A percentile compares a stretch with the other conserved stretches of the same genome.
Conservation (phyloP, 208 protist genomes). For the Leptomonas pyrrhocoris region DNA sequence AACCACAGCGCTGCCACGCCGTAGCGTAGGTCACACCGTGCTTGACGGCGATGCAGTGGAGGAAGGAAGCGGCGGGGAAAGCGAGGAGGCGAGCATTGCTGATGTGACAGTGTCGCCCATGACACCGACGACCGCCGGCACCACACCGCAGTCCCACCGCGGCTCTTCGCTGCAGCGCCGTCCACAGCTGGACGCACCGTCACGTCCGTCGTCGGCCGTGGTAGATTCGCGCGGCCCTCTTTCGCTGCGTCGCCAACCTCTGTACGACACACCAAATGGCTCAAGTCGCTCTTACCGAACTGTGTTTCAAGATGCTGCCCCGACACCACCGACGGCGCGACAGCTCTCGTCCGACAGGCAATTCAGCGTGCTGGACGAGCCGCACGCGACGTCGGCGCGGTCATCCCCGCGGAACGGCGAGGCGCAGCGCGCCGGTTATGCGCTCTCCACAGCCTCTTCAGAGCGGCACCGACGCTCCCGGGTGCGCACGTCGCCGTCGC, state of each 20-base stretch:
- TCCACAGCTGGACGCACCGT: neutral
- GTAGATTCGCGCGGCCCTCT: neutral
- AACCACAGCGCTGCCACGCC: too few species aligned
- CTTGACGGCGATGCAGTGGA: neutral
- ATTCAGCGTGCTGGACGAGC: constrained; percentile 11
- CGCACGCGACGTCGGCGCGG: neutral
- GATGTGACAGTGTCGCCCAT: constrained; percentile 42
- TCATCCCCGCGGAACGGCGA: neutral
- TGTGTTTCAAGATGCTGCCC: neutral
- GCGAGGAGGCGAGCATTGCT: constrained; percentile 20
- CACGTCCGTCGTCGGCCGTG: neutral
- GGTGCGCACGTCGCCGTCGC: neutral
- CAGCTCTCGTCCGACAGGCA: constrained; percentile 29
- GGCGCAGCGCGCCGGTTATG: neutral
- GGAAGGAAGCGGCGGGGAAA: neutral
- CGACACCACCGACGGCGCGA: constrained; percentile 23
- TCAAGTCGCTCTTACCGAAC: neutral
- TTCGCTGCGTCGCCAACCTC: neutral
- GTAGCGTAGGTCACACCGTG: neutral
- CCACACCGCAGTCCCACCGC: constrained; percentile 18
- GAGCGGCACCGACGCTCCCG: neutral
- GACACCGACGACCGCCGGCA: constrained; percentile 17
- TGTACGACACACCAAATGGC: neutral
- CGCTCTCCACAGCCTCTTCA: constrained; percentile 22
- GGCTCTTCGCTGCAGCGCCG: neutral